A percentile compares a stretch with the other conserved stretches of the same genome.
These are phyloP conservation scores for Coemansia sp. DNA, from an alignment of 192 early-diverging fungal genomes.

Conservation along the genomic window DNA sequence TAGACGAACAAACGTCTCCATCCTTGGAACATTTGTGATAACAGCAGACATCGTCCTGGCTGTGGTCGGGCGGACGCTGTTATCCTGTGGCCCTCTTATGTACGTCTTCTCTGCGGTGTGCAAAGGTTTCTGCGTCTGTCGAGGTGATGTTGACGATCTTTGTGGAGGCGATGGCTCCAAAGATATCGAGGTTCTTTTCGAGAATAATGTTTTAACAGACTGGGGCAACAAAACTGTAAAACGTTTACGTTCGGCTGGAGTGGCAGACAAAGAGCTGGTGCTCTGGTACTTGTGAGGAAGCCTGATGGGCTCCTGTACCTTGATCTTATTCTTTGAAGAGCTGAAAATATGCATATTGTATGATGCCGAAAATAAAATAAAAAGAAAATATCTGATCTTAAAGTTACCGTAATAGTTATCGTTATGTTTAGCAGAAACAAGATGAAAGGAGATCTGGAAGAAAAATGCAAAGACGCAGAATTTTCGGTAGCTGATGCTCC, in stretches of 20 bases:
- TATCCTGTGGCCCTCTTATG: background rate
- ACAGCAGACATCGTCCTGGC: background rate
- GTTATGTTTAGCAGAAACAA: background rate
- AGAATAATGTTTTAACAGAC: conserved; percentile 47
- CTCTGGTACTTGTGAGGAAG: conserved; percentile 6
- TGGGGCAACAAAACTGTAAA: conserved; percentile 21
- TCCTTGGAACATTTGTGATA: background rate
- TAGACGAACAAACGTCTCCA: background rate
- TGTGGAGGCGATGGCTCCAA: background rate
- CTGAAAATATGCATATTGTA: conserved; percentile 29
- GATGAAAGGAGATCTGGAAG: background rate
- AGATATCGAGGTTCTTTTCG: conserved; percentile 10
- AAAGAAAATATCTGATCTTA: background rate
- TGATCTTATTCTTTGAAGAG: conserved; percentile 22
- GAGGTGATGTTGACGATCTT: background rate
- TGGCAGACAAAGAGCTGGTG: conserved; percentile 1
- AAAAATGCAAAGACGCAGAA: background rate
- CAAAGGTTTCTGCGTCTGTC: background rate
- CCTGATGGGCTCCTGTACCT: conserved; percentile 2
- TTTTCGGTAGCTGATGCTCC: background rate
- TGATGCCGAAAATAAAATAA: background rate
- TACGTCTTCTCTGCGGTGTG: background rate
- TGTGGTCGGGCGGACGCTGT: background rate
- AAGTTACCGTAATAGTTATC: background rate
- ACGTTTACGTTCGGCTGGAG: conserved; percentile 25